Evolutionary conservation across 2,329 filamentous ascomycete genomes (phyloP), one percentile per base, ranked within the genome.

Genomic region (Beauveria australis): DNA sequence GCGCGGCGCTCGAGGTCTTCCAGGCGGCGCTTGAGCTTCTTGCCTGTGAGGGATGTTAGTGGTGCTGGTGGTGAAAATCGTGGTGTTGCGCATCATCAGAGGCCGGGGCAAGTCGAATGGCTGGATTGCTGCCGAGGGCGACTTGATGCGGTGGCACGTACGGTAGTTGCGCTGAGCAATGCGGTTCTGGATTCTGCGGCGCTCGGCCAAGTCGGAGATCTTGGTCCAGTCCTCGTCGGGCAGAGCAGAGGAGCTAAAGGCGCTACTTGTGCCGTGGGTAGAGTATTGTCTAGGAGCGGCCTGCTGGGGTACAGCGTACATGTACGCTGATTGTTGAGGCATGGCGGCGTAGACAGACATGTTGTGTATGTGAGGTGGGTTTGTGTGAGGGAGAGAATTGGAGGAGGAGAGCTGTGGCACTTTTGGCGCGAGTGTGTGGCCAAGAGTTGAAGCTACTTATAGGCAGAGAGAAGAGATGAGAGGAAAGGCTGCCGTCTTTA

Each of bases 221-320:
- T 97, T 96, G 72, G 93, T 97, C 93, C 93, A 97, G 79, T 97
- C 93, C 78, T 97, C 93, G 71, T 97, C 92, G 60, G 93, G 90
- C 74, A 96, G 95, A 68, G 92, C 93, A 65, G 91, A 95, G 69
- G 89, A 89, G 77, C 91, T 95, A 80, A 96, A 96, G 68, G 93
- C 93, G 77, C 91, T 96, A 79, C 91, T 96, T 64, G 90, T 95
- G 72, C 87, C 88, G 71, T 91, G 87, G 65, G 78, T 82, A 46
- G 85, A 81, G 68, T 88, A 87, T 71, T 91, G 87, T 73, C 88
- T 85, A 56, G 86, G 80, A 70, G 64, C 74, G 67, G 68, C 72
- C 70, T 72, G 75, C 66, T 77, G 75, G 40, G 75, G 68, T 72
- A 77, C 76, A 67, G 73, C 67, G 68, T 74, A 79, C 76, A 78